Evolutionary conservation across 176 grass and related monocot species (phyloP).

Genomic region (Lolium rigidum): DNA sequence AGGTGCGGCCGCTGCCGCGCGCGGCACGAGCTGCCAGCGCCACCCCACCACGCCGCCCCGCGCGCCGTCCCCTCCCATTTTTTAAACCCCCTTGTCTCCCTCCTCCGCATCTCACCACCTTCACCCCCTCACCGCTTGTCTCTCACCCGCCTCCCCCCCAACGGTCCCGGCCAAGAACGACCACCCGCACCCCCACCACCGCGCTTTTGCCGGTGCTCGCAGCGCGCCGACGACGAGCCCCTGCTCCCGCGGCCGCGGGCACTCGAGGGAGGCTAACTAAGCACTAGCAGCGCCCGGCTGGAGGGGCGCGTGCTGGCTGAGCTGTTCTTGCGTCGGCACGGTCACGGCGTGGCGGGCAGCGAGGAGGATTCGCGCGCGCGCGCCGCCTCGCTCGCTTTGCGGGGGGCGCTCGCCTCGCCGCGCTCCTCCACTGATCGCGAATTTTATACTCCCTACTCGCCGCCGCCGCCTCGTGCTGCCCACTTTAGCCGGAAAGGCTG

Average conservation of each 20-base stretch:
- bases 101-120: neutral
- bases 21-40: constrained; percentile 10
- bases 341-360: neutral
- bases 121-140: neutral
- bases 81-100: constrained; percentile 51
- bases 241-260: neutral
- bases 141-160: neutral
- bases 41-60: constrained; percentile 11
- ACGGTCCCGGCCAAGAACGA: neutral
- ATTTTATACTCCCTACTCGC: constrained; percentile 35
- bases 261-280: neutral
- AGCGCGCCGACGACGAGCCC: neutral
- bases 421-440: constrained; percentile 8
- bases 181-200: neutral
- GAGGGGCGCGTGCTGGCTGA: neutral
- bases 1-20: constrained; percentile 29
- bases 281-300: too few relatives aligned
- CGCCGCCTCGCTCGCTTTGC: neutral
- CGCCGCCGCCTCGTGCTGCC: constrained; percentile 29
- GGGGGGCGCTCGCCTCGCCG: neutral
- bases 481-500: constrained; percentile 24
- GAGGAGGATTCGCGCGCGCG: neutral
- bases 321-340: neutral
- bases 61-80: constrained; percentile 2
- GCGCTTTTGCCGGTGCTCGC: neutral